Evolutionary conservation across 2,329 filamentous ascomycete species (phyloP).

Genomic region (Colletotrichum aenigma): DNA sequence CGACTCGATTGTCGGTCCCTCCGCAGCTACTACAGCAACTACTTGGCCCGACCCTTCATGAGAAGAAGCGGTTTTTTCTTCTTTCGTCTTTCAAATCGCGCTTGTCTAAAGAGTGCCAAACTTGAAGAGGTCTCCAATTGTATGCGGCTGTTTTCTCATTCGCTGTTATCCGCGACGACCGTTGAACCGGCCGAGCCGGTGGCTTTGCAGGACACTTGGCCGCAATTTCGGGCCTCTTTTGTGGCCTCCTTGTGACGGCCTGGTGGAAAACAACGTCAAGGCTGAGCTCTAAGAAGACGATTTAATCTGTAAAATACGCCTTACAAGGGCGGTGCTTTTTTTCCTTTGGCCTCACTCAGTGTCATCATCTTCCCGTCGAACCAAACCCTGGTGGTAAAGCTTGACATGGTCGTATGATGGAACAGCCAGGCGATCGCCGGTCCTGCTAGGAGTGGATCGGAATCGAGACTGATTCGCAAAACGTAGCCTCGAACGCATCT

Average conservation of each 20-base stretch:
- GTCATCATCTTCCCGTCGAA: neutral
- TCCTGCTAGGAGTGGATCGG: neutral
- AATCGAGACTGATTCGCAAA: neutral
- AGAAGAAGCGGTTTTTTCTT: neutral
- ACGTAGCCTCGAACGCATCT: neutral
- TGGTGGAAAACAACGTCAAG: neutral
- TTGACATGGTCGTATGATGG: neutral
- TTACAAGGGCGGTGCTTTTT: neutral
- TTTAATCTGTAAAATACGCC: neutral
- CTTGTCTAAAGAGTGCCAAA: neutral
- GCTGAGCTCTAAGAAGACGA: neutral
- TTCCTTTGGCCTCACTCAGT: neutral
- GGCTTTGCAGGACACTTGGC: slow-evolving; percentile 18
- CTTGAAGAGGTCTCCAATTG: neutral
- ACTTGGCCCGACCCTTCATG: neutral
- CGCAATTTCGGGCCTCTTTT: slow-evolving; percentile 17
- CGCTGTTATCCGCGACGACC: neutral
- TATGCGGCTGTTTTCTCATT: neutral
- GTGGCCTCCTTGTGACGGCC: slow-evolving; percentile 3
- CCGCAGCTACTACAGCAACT: neutral
- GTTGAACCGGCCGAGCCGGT: neutral
- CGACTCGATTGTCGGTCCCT: neutral
- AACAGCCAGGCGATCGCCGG: neutral
- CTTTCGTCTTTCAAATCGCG: neutral
- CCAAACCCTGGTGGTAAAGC: neutral